Evolutionary conservation across 768 basidiomycete genomes (phyloP).

Genomic region (Tephrocybe rancida): DNA sequence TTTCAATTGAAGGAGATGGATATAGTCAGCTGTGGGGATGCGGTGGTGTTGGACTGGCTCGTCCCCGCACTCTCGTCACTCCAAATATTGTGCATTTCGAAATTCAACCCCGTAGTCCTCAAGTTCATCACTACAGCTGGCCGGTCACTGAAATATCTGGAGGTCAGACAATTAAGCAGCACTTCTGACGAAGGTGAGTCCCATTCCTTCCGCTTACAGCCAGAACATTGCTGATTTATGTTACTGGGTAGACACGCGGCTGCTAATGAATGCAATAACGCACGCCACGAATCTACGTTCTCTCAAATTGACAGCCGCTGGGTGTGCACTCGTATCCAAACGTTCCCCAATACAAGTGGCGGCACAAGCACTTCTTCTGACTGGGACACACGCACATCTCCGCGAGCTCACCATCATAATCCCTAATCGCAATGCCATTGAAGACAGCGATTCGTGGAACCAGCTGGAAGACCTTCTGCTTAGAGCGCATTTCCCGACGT

Average conservation of each 20-base stretch:
- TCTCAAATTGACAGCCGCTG: not conserved
- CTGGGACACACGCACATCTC: not conserved
- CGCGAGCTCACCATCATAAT: not conserved
- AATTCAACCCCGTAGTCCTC: not conserved
- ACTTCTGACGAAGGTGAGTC: conserved; percentile 5
- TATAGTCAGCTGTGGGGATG: not conserved
- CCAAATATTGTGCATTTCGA: not conserved
- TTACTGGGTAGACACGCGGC: conserved; percentile 1
- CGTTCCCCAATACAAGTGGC: not conserved
- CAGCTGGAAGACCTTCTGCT: conserved; percentile 5
- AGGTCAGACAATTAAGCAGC: not conserved
- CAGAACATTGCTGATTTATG: not conserved
- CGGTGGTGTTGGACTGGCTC: conserved; percentile 7
- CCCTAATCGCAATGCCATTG: not conserved
- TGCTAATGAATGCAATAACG: not conserved
- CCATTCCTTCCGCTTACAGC: not conserved
- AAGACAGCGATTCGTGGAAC: not conserved
- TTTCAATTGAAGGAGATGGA: conserved; percentile 4
- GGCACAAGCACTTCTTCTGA: conserved; percentile 2
- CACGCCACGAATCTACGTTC: conserved; percentile 5
- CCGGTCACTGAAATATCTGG: conserved; percentile 5
- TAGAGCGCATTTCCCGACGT: conserved; percentile 2
- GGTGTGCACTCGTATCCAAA: not conserved
- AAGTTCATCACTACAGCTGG: conserved; percentile 5
- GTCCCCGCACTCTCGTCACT: conserved; percentile 10